These are phyloP conservation scores for Acanthamoeba healyi DNA, from an alignment of 208 protist genomes.

Conservation along the genomic window DNA sequence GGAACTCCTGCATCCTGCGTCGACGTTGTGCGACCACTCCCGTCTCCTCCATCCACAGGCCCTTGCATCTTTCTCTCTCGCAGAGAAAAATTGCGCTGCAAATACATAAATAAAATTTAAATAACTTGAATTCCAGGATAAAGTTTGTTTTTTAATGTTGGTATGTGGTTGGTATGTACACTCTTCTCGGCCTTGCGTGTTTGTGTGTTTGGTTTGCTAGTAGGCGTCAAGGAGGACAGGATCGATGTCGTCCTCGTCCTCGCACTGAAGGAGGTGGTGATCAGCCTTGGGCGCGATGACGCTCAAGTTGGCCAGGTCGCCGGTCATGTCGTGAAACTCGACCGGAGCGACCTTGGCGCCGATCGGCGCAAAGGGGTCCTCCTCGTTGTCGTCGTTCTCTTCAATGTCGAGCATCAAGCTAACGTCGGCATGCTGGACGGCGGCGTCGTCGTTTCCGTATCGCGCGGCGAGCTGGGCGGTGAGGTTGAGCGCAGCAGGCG, in stretches of 20 bases:
- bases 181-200: too few relatives aligned
- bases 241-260: neutral
- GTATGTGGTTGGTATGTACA: neutral
- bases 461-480: neutral
- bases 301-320: conserved; percentile 35
- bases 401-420: conserved; percentile 33
- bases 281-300: conserved; percentile 14
- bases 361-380: too few relatives aligned
- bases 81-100: too few relatives aligned
- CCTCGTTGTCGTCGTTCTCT: neutral
- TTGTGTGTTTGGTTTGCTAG: too few relatives aligned
- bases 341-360: neutral
- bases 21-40: too few relatives aligned
- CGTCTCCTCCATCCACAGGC: neutral
- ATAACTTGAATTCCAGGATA: too few relatives aligned
- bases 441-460: neutral
- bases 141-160: too few relatives aligned
- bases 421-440: neutral
- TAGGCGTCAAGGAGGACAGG: neutral
- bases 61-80: neutral
- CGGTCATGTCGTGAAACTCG: neutral
- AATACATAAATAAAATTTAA: too few relatives aligned
- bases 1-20: neutral
- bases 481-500: neutral
- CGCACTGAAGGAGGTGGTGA: too few relatives aligned